Base-by-base conservation (phyloP, 257 asterid genomes). In the Hygrophila difformis region DNA sequence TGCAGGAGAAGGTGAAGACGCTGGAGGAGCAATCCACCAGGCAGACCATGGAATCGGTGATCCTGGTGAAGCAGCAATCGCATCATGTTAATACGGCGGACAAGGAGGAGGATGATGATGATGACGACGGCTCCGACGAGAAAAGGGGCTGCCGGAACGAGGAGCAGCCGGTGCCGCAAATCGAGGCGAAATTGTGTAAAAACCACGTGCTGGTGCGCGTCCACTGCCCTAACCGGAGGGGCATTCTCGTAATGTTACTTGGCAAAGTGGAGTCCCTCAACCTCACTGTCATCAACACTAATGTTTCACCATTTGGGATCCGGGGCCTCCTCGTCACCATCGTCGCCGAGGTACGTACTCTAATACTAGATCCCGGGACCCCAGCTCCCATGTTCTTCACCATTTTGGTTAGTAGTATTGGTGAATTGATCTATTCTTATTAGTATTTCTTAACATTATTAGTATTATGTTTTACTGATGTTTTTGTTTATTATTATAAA, bases 21-120 rank as follows among this genome's bases (percentile, higher is more conserved):
- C 21, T 67, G 13, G 79, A 72, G 50, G 67, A 52, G 37, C 40
- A 72, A 39, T 63, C 59, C 12, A 16, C 49, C 5, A 56, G 4
- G 10, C 55, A 38, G 20, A 40, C 35, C 0, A 18, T 57, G 66
- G 52, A 63, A 1, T 38, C 72, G 0, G 53, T 47, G n/a, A 67
- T 57, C 10, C 52, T 65, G 8, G 67, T 61, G 12, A 57, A n/a
- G n/a, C n/a, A 48, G 47, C 62, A 59, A 55, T 40, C 67, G 1
- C n/a, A n/a, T n/a, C n/a, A n/a, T n/a, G n/a, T n/a, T n/a, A n/a
- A n/a, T n/a, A n/a, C n/a, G n/a, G n/a, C n/a, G n/a, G 53, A 43
- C 40, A n/a, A 59, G 18, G 1, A 17, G 2, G n/a, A n/a, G n/a
- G n/a, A n/a, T n/a, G 28, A 35, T 31, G 79, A 49, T 12, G 58